Evolutionary conservation across 179 eudicot genomes (phyloP), one percentile per base, ranked within the genome.

Genomic region (Monotropa hypopitys): DNA sequence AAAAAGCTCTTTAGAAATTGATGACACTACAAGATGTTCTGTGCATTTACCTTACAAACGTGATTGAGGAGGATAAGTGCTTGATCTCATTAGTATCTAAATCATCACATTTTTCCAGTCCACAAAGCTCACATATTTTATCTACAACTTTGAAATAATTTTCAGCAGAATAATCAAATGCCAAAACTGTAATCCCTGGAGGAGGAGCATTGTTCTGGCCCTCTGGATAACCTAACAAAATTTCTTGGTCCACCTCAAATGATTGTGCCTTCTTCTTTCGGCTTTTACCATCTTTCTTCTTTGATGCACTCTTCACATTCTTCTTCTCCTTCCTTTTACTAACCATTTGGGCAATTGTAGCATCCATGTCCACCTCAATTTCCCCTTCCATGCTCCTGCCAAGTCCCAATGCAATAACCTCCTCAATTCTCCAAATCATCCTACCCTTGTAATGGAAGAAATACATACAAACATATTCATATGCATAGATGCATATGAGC

Each of bases 131-230:
- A 30, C 80, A 68, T 9, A 91, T 83, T 59, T 33, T 70, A 80
- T 89, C 88, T 59, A 91, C 82, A 8, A 83, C 83, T 71, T 56
- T 80, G 53, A 91, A 84, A 84, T 89, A 90, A 84, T 86, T 91
- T 75, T 91, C 91, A 9, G 80, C 80, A 0, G 90, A 85, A 74
- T 82, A 66, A 79, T 89, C 91, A 75, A 91, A 92, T 49, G 68
- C 9, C 6, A 89, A 89, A 62, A 89, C 83, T 62, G 53, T 18
- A 49, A 81, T 77, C 62, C 71, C 82, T 3, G 77, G 70, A 59
- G 77, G 71, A 11, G 26, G 21, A 1, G 61, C 43, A 47, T 40
- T 23, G 32, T 13, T 72, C 13, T 72, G 51, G 16, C 21, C 59
- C 26, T 74, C 82, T 21, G 28, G 33, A 43, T 74, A 23, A 69